phyloP scores from a whole-genome alignment of 768 basidiomycete genomes.

The Strobilomyces dryophilus region DNA sequence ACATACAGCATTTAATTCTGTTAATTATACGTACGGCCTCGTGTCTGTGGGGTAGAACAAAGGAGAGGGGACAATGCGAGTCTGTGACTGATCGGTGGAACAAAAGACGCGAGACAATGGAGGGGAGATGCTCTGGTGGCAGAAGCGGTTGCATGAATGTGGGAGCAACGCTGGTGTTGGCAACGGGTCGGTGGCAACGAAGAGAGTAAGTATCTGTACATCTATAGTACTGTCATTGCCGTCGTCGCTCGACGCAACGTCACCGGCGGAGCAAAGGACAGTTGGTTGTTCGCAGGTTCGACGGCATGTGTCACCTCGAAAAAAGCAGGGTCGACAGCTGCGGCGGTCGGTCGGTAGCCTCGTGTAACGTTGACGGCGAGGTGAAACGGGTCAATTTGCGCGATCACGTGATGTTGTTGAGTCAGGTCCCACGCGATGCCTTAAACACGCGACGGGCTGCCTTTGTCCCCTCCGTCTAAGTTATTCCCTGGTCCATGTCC shows the following conservation, averaged over 20 bases:
- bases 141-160: not conserved
- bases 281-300: no score
- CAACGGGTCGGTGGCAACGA: conserved; percentile 5
- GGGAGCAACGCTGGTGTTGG: not conserved
- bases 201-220: not conserved
- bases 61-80: not conserved
- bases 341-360: conserved; percentile 21
- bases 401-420: conserved; percentile 36
- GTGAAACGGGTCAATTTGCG: conserved; percentile 19
- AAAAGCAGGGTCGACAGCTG: not conserved
- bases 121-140: not conserved
- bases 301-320: no score
- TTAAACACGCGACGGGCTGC: conserved; percentile 27
- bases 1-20: not conserved
- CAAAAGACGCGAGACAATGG: conserved; percentile 16
- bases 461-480: no score
- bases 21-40: conserved; percentile 9
- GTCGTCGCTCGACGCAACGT: not conserved
- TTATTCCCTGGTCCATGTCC: no score
- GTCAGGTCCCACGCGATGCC: conserved; percentile 29
- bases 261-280: not conserved
- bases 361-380: conserved; percentile 32
- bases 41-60: conserved; percentile 11
- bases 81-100: no score
- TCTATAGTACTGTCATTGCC: not conserved